Conservation (phyloP, 2,329 filamentous ascomycete species). For the Thermochaetoides dissita region DNA sequence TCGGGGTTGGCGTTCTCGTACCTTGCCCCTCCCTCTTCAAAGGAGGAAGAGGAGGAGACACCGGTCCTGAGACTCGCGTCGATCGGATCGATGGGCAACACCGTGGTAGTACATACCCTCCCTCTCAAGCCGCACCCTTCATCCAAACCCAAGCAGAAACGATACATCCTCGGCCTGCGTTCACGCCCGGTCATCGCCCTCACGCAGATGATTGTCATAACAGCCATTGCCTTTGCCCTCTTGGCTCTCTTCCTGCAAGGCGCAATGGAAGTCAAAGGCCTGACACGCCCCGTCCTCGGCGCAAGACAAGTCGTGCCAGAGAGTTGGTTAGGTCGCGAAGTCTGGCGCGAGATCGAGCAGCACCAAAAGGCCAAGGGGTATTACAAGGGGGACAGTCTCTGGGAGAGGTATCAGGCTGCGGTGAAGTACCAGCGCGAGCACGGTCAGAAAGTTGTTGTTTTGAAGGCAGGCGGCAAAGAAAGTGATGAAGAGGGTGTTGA, state of each 20-base stretch:
- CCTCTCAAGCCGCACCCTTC: constrained; percentile 41
- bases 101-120: constrained; percentile 65
- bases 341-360: no score
- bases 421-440: no score
- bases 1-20: constrained; percentile 45
- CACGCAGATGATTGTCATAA: no score
- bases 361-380: no score
- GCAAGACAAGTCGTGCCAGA: constrained; percentile 40
- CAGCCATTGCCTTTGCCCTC: constrained; percentile 43
- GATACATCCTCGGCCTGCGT: constrained; percentile 60
- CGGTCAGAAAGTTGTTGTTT: no score
- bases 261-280: constrained; percentile 48
- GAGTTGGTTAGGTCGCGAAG: constrained; percentile 16
- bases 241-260: constrained; percentile 50
- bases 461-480: constrained; percentile 13
- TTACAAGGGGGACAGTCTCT: no score
- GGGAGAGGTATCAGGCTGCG: no score
- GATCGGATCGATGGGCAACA: constrained; percentile 60
- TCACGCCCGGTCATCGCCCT: no score
- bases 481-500: constrained; percentile 26
- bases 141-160: constrained; percentile 33
- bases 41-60: constrained; percentile 24
- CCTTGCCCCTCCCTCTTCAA: constrained; percentile 28
- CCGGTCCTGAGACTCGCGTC: constrained; percentile 61
- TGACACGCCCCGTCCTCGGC: constrained; percentile 41